Evolutionary conservation across 2,329 filamentous ascomycete genomes (phyloP).

Genomic region (Fusarium burgessii): DNA sequence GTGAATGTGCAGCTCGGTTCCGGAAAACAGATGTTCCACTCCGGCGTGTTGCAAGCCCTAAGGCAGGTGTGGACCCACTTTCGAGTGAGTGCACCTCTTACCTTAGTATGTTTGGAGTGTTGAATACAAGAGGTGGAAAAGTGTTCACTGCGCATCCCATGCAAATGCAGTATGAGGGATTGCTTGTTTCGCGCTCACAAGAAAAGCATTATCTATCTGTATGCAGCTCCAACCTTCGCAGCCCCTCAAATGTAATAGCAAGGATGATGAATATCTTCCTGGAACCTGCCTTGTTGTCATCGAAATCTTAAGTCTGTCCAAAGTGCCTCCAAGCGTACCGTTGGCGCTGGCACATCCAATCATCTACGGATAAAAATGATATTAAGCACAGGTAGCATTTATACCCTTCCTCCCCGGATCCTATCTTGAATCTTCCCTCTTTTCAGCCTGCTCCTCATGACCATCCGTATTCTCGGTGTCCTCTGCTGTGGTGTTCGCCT

Average conservation of each 20-base stretch:
- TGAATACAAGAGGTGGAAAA: neutral
- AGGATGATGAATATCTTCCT: conserved; percentile 18
- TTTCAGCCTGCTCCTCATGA: conserved; percentile 7
- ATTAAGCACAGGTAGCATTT: neutral
- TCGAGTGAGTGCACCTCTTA: no score
- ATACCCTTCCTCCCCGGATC: neutral
- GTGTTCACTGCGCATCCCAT: neutral
- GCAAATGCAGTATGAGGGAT: neutral
- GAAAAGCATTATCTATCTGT: neutral
- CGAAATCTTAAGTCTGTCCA: conserved; percentile 13
- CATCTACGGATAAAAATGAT: conserved; percentile 6
- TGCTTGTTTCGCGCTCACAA: neutral
- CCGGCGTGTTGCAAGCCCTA: conserved; percentile 24
- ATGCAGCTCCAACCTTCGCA: neutral
- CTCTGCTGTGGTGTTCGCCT: neutral
- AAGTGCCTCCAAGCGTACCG: conserved; percentile 1
- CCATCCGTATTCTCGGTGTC: neutral
- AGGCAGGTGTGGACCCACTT: neutral
- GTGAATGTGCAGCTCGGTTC: no score
- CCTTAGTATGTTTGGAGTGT: no score
- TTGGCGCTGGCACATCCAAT: conserved; percentile 22
- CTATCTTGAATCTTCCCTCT: conserved; percentile 17
- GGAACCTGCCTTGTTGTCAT: neutral
- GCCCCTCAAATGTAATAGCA: conserved; percentile 14
- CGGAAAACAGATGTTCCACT: conserved; percentile 44